Base-by-base conservation (phyloP, 352 stramenopile species). In the Peronosclerospora sorghi region DNA sequence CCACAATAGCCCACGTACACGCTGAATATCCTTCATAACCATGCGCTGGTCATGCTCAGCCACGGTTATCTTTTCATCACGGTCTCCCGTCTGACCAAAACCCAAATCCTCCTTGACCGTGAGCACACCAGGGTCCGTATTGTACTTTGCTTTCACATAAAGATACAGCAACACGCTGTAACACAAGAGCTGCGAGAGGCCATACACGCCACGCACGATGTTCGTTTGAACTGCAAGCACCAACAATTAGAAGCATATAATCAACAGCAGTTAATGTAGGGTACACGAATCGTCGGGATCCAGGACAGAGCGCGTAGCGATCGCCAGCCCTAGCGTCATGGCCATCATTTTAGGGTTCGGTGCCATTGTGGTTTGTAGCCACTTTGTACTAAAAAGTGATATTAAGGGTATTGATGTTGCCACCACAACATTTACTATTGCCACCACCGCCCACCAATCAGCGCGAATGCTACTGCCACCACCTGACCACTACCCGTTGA, bases 321-420 rank as follows among this genome's bases (percentile, higher is more conserved):
- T 52, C 23, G 77, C 72, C 41, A 87, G 44, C 40, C 48, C 57
- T 43, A 87, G 54, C 44, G 73, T 85, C 29, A 87, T 45, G 55
- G 54, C 74, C 72, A 87, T 83, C 72, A 87, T 79, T 62, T 79
- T 83, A 35, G 83, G 55, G 46, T 84, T 87, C 27, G 68, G 74
- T 61, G 72, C 72, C 74, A 87, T 86, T 18, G 30, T 13, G 28
- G 28, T n/a, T 34, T 15, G 28, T 34, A 34, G n/a, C n/a, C n/a
- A n/a, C n/a, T n/a, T n/a, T n/a, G n/a, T n/a, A n/a, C n/a, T n/a
- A n/a, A n/a, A n/a, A n/a, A n/a, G n/a, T n/a, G n/a, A n/a, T n/a
- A n/a, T n/a, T n/a, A n/a, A n/a, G n/a, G n/a, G n/a, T n/a, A n/a
- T n/a, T n/a, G n/a, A n/a, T n/a, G n/a, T n/a, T n/a, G n/a, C n/a